Percentiles rank a stretch among this genome's conserved stretches.
phyloP scores from a whole-genome alignment of 2,329 filamentous ascomycete genomes.

The Harringtonia lauricola region DNA sequence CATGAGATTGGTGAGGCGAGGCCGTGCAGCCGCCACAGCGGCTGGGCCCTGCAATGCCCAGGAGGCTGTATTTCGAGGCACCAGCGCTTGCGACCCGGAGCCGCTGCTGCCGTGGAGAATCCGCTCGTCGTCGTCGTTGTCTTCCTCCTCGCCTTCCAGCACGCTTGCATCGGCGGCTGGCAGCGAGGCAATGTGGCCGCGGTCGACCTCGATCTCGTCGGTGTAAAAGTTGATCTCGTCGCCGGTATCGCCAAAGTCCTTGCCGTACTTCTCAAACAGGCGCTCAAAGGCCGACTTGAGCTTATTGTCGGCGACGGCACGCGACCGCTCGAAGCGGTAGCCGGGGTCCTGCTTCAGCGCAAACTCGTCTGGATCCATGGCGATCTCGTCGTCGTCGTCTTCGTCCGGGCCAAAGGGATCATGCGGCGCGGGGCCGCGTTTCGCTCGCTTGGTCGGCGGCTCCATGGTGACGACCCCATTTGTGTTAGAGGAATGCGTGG shows the following conservation, averaged over 20 bases:
- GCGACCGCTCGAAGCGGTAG: conserved; percentile 47
- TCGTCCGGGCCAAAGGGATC: conserved; percentile 19
- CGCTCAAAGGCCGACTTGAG: conserved; percentile 77
- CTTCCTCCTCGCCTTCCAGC: conserved; percentile 7
- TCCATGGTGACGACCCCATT: conserved; percentile 7
- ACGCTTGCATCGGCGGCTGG: conserved; percentile 18
- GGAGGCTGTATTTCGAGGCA: not conserved
- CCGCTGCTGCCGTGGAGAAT: conserved; percentile 12
- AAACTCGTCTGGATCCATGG: conserved; percentile 34
- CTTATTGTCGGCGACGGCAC: conserved; percentile 55
- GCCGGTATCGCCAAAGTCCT: conserved; percentile 70
- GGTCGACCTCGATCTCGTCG: conserved; percentile 76
- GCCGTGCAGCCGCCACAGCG: not conserved
- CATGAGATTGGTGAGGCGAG: conserved; percentile 5
- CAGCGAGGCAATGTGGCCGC: conserved; percentile 61
- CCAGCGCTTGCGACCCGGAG: not conserved
- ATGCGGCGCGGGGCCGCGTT: conserved; percentile 5
- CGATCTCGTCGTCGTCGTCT: conserved; percentile 35
- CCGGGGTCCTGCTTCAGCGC: conserved; percentile 38
- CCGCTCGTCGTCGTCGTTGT: conserved; percentile 12
- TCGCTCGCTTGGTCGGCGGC: conserved; percentile 9
- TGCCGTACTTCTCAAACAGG: conserved; percentile 82
- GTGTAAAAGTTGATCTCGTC: conserved; percentile 84
- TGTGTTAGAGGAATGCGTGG: not conserved
- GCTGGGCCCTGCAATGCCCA: not conserved